Evolutionary conservation across 2,329 filamentous ascomycete species (phyloP).

Genomic region (Pestalotiopsis sp.): DNA sequence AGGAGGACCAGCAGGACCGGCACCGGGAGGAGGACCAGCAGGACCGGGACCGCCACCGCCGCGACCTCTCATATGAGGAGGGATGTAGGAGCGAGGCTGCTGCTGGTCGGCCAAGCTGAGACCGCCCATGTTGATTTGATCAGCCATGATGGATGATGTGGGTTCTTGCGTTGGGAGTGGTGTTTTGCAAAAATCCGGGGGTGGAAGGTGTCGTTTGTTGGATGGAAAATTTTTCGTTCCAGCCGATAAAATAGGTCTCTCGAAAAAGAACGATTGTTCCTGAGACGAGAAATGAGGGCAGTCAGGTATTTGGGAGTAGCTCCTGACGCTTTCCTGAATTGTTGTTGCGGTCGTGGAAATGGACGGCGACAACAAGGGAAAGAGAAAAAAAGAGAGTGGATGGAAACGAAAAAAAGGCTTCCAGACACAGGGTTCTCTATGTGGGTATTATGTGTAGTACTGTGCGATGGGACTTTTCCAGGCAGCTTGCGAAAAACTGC

Average conservation of each 20-base stretch:
- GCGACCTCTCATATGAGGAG: constrained; percentile 76
- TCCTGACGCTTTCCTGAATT: constrained; percentile 4
- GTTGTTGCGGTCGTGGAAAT: not conserved
- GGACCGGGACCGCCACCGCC: constrained; percentile 33
- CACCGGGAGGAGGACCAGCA: constrained; percentile 24
- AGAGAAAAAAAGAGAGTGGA: constrained; percentile 16
- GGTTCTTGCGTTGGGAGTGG: not conserved
- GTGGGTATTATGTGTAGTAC: constrained; percentile 7
- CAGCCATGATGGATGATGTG: constrained; percentile 59
- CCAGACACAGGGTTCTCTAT: constrained; percentile 2
- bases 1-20: constrained; percentile 24
- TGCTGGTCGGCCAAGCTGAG: constrained; percentile 62
- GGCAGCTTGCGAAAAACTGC: constrained; percentile 11
- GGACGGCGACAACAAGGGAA: constrained; percentile 9
- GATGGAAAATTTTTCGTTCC: constrained; percentile 11
- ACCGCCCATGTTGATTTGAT: constrained; percentile 80
- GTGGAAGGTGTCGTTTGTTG: constrained; percentile 12
- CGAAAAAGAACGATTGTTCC: constrained; percentile 28
- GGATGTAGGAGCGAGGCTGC: constrained; percentile 71
- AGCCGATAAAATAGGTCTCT: constrained; percentile 26
- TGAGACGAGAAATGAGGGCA: constrained; percentile 24
- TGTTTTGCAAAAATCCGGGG: constrained; percentile 10
- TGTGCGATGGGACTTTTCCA: constrained; percentile 2
- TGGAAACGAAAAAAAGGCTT: constrained; percentile 8
- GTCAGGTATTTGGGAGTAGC: constrained; percentile 20